Conservation (phyloP, 2,329 filamentous ascomycete genomes). For the Didymosphaeria variabile region DNA sequence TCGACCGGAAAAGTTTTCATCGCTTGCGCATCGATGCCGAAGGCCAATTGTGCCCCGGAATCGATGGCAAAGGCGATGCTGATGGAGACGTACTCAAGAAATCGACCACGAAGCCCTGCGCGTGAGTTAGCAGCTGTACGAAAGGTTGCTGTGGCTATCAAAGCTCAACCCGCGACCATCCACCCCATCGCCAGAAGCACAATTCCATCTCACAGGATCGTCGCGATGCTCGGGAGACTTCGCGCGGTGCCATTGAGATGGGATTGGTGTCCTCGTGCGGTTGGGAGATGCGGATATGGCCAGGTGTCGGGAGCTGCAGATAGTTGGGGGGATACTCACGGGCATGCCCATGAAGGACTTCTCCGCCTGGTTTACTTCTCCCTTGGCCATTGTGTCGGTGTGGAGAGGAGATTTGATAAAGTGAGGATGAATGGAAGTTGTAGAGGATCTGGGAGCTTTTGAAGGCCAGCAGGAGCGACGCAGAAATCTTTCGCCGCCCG, state of each 20-base stretch:
- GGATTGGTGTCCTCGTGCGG: slow-evolving; percentile 25
- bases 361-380: slow-evolving; percentile 59
- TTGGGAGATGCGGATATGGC: slow-evolving; percentile 27
- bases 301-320: slow-evolving; percentile 23
- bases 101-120: slow-evolving; percentile 92
- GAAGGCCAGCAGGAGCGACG: slow-evolving; percentile 13
- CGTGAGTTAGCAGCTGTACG: slow-evolving; percentile 37
- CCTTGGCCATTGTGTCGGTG: slow-evolving; percentile 49
- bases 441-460: slow-evolving; percentile 12
- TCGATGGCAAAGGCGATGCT: slow-evolving; percentile 27
- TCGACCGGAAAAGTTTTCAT: slow-evolving; percentile 18
- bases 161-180: slow-evolving; percentile 27
- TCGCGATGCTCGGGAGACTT: slow-evolving; percentile 24
- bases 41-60: slow-evolving; percentile 34
- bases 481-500: slow-evolving; percentile 15
- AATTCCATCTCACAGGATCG: slow-evolving; percentile 32
- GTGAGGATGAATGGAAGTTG: slow-evolving; percentile 37
- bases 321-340: slow-evolving; percentile 40
- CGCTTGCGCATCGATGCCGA: slow-evolving; percentile 20
- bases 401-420: slow-evolving; percentile 52
- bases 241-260: slow-evolving; percentile 44
- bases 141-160: slow-evolving; percentile 28
- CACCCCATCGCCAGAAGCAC: slow-evolving; percentile 27
- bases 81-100: slow-evolving; percentile 87
- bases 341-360: slow-evolving; percentile 65